Conservation (phyloP, 2,329 filamentous ascomycete species). For the Teratosphaeria gauchensis region DNA sequence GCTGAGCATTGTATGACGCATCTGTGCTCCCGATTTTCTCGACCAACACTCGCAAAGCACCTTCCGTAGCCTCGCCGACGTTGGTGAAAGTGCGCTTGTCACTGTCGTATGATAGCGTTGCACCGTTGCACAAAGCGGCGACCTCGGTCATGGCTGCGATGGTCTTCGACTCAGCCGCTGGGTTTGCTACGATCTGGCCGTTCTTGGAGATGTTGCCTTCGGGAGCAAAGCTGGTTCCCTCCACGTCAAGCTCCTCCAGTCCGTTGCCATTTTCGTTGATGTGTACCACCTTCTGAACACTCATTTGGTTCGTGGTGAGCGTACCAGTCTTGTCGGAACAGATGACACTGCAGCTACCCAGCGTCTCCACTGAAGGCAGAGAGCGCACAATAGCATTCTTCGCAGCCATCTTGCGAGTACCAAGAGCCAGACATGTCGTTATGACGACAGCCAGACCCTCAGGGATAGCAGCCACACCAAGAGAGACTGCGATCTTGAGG, state of each 20-base stretch:
- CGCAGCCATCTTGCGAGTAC: constrained; percentile 95
- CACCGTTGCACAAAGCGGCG: constrained; percentile 76
- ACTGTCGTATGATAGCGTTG: constrained; percentile 70
- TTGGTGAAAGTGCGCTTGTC: constrained; percentile 66
- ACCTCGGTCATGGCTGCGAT: constrained; percentile 67
- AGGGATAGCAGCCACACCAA: constrained; percentile 94
- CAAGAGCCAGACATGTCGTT: constrained; percentile 92
- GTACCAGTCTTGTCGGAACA: constrained; percentile 99
- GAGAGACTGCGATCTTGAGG: constrained; percentile 95
- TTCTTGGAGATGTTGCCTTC: constrained; percentile 59
- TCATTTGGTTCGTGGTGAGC: constrained; percentile 98
- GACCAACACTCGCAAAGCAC: constrained; percentile 76
- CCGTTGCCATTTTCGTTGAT: constrained; percentile 63
- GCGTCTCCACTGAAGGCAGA: constrained; percentile 89
- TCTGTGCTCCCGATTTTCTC: constrained; percentile 90
- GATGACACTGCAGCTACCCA: constrained; percentile 98
- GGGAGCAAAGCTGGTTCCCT: constrained; percentile 87
- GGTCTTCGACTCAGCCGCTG: constrained; percentile 63
- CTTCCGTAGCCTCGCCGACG: constrained; percentile 92
- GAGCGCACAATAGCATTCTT: constrained; percentile 97
- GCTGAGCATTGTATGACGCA: constrained; percentile 45
- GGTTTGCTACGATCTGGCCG: constrained; percentile 58
- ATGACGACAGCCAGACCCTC: constrained; percentile 97
- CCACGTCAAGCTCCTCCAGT: constrained; percentile 77
- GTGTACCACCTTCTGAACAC: constrained; percentile 85